Conservation (phyloP, 2,329 filamentous ascomycete species). For the Dothistroma pini region DNA sequence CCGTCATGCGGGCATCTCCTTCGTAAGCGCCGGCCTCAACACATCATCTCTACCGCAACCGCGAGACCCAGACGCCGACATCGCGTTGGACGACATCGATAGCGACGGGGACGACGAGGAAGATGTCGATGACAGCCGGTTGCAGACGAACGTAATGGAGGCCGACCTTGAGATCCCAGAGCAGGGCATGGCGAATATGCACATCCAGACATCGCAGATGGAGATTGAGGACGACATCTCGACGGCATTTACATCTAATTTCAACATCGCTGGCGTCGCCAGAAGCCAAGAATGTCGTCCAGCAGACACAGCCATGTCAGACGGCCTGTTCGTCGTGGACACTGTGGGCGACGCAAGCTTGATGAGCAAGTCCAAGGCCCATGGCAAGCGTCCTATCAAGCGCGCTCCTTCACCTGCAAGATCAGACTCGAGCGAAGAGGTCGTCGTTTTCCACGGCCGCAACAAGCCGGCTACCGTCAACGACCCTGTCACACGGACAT, state of each 20-base stretch:
- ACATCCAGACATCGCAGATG: slow-evolving; percentile 24
- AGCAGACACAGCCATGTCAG: slow-evolving; percentile 5
- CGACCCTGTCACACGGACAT: slow-evolving; percentile 24
- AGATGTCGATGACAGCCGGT: slow-evolving; percentile 24
- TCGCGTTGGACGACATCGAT: slow-evolving; percentile 17
- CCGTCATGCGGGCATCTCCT: slow-evolving; percentile 54
- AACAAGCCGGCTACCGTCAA: slow-evolving; percentile 26
- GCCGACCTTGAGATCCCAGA: slow-evolving; percentile 31
- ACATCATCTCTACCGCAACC: slow-evolving; percentile 30
- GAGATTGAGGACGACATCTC: slow-evolving; percentile 15
- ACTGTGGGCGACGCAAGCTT: slow-evolving; percentile 32
- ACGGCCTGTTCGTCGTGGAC: slow-evolving; percentile 32
- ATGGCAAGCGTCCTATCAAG: slow-evolving; percentile 24
- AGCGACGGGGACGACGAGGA: slow-evolving; percentile 23
- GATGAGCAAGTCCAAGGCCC: slow-evolving; percentile 14
- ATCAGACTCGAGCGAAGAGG: slow-evolving; percentile 67
- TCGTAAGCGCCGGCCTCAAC: slow-evolving; percentile 57
- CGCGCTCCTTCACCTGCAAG: slow-evolving; percentile 41
- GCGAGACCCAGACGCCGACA: slow-evolving; percentile 28
- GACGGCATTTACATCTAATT: slow-evolving; percentile 12
- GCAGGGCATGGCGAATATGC: slow-evolving; percentile 32
- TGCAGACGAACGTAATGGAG: slow-evolving; percentile 32
- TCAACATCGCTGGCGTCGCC: slow-evolving; percentile 14
- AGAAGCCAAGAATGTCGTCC: not conserved
- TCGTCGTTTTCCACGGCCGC: slow-evolving; percentile 64